Base-by-base conservation (phyloP, 345 rosid genomes). In the Gossypioides kirkii region DNA sequence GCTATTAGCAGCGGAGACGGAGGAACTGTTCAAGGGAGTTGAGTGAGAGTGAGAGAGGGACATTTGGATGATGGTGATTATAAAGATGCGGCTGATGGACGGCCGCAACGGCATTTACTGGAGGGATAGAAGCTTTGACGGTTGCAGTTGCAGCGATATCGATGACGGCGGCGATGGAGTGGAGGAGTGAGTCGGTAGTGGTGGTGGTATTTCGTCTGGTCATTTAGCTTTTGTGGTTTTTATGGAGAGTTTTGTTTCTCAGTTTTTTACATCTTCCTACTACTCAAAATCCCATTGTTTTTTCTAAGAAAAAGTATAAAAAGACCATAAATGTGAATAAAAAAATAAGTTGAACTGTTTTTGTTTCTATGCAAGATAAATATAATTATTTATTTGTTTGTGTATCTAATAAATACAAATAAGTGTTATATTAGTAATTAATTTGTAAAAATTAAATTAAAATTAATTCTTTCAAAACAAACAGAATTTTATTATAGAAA, bases 211-310 rank as follows among this genome's bases (percentile, higher is more conserved):
- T 52, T 41, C 69, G 45, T 63, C 18, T 63, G 83, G 69, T 70
- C 83, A 73, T 82, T 62, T 42, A 72, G 53, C 53, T 49, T 74
- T 46, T 54, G 38, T 32, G 79, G 81, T 65, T 68, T 75, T 32
- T 79, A 79, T 70, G 74, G 47, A 9, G 43, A 8, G 58, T 56
- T 23, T 22, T 74, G 67, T 17, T 64, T 20, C 8, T 46, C 69
- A 62, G 69, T 75, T 45, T 32, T 53, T 71, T 18, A 45, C 74
- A 67, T 61, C 49, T 76, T 70, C 76, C 26, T 10, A 2, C 17
- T 25, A 16, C 66, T 20, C 26, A 17, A 32, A 32, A 25, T 66
- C 23, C 16, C 1, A 0, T 58, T 14, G 16, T 45, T 14, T 23
- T 43, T 25, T 22, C 8, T 61, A 10, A 47, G 12, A 43, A 43